Base-by-base conservation (phyloP, 495 filamentous ascomycete species). In the Aspergillus leporis region DNA sequence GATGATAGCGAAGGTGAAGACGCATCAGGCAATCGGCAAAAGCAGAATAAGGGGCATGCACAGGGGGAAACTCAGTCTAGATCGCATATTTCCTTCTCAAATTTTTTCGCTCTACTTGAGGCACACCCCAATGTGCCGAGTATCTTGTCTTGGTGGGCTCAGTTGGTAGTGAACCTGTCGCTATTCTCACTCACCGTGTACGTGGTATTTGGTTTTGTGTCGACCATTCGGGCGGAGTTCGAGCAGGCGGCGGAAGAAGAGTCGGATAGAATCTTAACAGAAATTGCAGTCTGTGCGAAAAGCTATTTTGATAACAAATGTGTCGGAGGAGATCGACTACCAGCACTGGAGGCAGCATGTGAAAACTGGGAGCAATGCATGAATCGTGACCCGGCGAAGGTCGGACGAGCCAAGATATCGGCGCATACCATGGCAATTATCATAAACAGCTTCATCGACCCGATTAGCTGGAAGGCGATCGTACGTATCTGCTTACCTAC, bases 341-440 rank as follows among this genome's bases (percentile, higher is more conserved):
- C 92, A 0, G 90, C 90, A 0, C 78, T 98, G 63, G 81, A 91
- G 64, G 74, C 64, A 0, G 71, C 85, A 5, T 98, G 94, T 67
- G 80, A 85, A 32, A 81, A 84, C 41, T 98, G 93, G 94, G 85
- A 87, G 56, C 74, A 74, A 4, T 98, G 94, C 70, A 97, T 97
- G 93, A 82, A 89, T 53, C 81, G 78, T 12, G 87, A 93, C 66
- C 83, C 89, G 16, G 69, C 77, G 16, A 80, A 80, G 55, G 83
- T 92, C 22, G 87, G 83, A 9, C 77, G 86, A 4, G 88, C 88
- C 12, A 82, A 79, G 58, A 78, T 93, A 31, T 84, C 81, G 47
- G 90, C 90, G n/a, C 78, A 84, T 40, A 91, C 89, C 0, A 91
- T 91, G 80, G 93, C 87, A 52, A 86, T 87, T 66, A 96, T 93